Evolutionary conservation across 1,284 basidiomycete genomes (phyloP), one percentile per base, ranked within the genome.

Genomic region (Apiotrichum akiyoshidainum): DNA sequence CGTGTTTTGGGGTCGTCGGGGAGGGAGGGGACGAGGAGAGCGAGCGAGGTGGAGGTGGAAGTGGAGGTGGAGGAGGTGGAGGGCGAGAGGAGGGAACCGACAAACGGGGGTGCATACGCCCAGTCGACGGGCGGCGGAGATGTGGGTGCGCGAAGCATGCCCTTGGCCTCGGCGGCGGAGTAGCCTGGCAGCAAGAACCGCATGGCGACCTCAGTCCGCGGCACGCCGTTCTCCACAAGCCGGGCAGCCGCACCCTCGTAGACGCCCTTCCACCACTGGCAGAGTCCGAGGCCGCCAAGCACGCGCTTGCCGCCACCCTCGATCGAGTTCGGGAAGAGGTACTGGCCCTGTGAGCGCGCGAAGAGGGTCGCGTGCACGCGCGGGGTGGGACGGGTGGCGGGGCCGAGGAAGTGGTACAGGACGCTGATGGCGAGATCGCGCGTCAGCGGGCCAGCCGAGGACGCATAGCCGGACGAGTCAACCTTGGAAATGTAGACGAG

Each of bases 401-500:
- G 85, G 46, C 85, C 79, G 39, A 86, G 82, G 74, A 90, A 90
- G 78, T 83, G 90, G 5, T 71, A 62, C 11, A 96, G 68, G 59
- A 95, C 82, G 0, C 87, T 80, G 26, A 81, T 80, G 39, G 90
- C 85, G 54, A 97, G 84, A 4, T 82, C 74, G 1, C 83, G 78
- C 0, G 90, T 91, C 1, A 67, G n/a, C 84, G 52, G 86, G 84
- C 48, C 86, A 82, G 4, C 84, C 58, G 33, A 69, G 67, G 61
- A 56, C 21, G 66, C 44, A 68, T 90, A 91, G 0, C 94, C 94
- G 0, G 92, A 92, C 14, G 92, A 87, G 74, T 98, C 96, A 56
- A 97, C 86, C 78, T 99, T 99, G 52, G 90, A 90, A 48, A 98
- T 83, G 77, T 98, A 97, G 22, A 99, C 79, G 39, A 99, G 83